A percentile compares a stretch with the other conserved stretches of the same genome.
Conservation (phyloP, 192 early-diverging fungal genomes). For the Podila verticillata region DNA sequence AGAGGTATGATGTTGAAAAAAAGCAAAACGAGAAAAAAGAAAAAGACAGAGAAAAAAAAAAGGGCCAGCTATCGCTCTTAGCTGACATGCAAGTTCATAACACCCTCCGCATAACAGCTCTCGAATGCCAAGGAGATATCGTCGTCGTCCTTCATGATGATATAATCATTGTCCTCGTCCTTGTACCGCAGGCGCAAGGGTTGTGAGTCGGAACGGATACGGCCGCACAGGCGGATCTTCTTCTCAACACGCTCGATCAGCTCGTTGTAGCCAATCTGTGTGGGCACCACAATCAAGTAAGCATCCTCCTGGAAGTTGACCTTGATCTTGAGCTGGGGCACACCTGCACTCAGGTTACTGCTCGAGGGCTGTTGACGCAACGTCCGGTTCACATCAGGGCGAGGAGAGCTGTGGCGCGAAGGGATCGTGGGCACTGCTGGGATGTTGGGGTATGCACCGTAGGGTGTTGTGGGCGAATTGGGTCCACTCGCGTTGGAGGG, state of each 20-base stretch:
- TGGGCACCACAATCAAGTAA: conserved; percentile 89
- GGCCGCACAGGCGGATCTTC: conserved; percentile 87
- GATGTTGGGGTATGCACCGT: conserved; percentile 24
- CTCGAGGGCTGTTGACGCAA: conserved; percentile 44
- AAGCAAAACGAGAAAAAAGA: neutral
- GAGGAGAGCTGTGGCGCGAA: conserved; percentile 34
- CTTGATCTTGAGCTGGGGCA: conserved; percentile 81
- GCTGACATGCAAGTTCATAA: conserved; percentile 65
- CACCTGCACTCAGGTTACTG: conserved; percentile 47
- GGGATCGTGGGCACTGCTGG: conserved; percentile 34
- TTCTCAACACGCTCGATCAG: conserved; percentile 86
- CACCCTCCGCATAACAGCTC: conserved; percentile 54
- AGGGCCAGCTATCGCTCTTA: conserved; percentile 15
- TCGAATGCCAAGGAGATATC: conserved; percentile 96
- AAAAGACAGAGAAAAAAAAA: neutral
- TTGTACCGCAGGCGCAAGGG: conserved; percentile 83
- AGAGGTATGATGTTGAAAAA: too few species aligned
- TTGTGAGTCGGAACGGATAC: conserved; percentile 62
- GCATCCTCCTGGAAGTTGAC: conserved; percentile 90
- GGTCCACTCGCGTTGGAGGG: conserved; percentile 49
- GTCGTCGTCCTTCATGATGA: conserved; percentile 87
- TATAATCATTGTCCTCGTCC: conserved; percentile 94
- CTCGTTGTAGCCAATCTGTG: conserved; percentile 77
- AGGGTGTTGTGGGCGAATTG: conserved; percentile 32
- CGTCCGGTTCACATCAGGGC: conserved; percentile 36